Evolutionary conservation across 352 stramenopile species (phyloP), one percentile per base, ranked within the genome.

Genomic region (Pythium grandisporangium): DNA sequence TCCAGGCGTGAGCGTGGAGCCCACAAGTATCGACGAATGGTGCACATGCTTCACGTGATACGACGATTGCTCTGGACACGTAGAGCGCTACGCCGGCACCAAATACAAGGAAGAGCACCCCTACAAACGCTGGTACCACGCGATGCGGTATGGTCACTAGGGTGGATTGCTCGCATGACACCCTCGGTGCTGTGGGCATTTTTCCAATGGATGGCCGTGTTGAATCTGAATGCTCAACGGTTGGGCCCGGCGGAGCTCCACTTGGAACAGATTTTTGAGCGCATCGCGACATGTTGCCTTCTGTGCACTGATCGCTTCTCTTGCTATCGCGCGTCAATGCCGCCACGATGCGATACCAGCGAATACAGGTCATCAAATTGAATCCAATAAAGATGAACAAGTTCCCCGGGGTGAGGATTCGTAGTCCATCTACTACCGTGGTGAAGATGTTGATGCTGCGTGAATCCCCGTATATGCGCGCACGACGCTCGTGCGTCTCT

Each of bases 391-490:
- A 51, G 2, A 73, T 43, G n/a, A 65, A 27, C 4, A 70, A 22
- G 21, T 63, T 45, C 20, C 35, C 34, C 1, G 1, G 10, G 4
- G 25, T 51, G 2, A 37, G 37, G 11, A 67, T 53, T 34, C 58
- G 44, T 1, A 70, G 36, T 19, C 45, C 61, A 14, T 59, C 52
- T 20, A 67, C 65, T 2, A 58, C 50, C 0, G 48, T 58, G 22
- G 37, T 61, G 40, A 76, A 76, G n/a, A 42, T 56, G 36, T 61
- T 61, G 21, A 76, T 49, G 23, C 66, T 48, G 32, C 34, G 35
- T 0, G 58, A 37, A 23, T 55, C 61, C 0, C 58, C 49, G 19
- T 50, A 68, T 16, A 72, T 59, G 5, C 58, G 51, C 14, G 48
- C 50, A 30, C 57, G 54, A 0, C 64, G 64, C 27, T 76, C 64